Base-by-base conservation (phyloP, 768 basidiomycete genomes). In the Leccinum rimulosum region DNA sequence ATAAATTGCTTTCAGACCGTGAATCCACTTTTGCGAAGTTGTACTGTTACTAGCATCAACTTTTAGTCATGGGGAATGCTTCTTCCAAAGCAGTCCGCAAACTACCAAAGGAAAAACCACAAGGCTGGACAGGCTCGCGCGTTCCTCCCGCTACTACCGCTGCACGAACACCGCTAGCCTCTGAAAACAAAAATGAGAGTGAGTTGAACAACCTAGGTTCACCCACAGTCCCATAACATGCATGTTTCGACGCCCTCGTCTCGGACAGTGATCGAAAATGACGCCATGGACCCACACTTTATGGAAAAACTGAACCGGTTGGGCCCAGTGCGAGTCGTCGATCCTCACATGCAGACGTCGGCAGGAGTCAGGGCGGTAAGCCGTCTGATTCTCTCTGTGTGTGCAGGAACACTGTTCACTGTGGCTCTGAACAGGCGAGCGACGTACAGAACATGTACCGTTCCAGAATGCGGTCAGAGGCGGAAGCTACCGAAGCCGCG, bases 231-330 rank as follows among this genome's bases (percentile, higher is more conserved):
- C 43, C 35, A 36, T 36, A 19, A 19, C n/a, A 17, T 40, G 14
- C 6, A 40, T 17, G 12, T 25, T 9, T 9, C 22, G 22, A 22
- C 22, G 22, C 27, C 55, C 2, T 12, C n/a, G 12, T 28, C 43
- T 51, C 14, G 59, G 50, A 55, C 63, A 90, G 89, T 76, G 8
- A 84, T 90, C 64, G 77, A 83, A 56, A 73, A 68, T 55, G 89
- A 93, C 64, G 79, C 83, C n/a, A 77, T 76, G 56, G 90, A 94
- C 66, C 88, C 88, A 2, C 82, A 91, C 28, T 82, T 93, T 53
- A 70, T 89, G 64, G 77, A 82, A 36, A 91, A 88, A 63, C 73
- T 94, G 52, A 81, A 63, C 63, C 76, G 72, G 38, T 75, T 93
- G 2, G 90, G 90, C 1, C 84, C 82, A 12, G 91, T 92, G 25